A percentile compares a stretch with the other conserved stretches of the same genome.
Evolutionary conservation across 352 stramenopile species (phyloP).

Genomic region (Phytophthora fragariae): DNA sequence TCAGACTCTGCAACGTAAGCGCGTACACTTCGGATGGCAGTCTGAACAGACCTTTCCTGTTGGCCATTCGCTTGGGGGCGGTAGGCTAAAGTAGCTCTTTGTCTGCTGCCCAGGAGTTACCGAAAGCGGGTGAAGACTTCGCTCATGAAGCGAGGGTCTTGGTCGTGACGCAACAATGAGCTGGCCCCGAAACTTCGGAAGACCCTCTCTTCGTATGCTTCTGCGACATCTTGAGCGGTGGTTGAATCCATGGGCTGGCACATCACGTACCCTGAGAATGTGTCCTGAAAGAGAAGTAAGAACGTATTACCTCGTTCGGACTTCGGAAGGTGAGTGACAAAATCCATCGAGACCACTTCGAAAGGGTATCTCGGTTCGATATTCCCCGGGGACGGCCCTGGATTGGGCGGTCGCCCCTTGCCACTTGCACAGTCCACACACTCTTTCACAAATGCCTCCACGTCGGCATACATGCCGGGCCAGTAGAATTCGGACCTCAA

Average conservation of each 20-base stretch:
- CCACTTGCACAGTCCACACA: background rate
- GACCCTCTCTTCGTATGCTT: constrained; percentile 34
- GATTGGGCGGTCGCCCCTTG: background rate
- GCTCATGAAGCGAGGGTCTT: constrained; percentile 39
- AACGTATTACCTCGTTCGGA: background rate
- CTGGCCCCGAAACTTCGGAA: constrained; percentile 37
- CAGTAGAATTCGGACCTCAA: background rate
- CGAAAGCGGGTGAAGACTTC: constrained; percentile 34
- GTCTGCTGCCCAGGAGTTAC: constrained; percentile 24
- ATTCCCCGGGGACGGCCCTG: constrained; percentile 13
- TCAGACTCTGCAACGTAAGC: constrained; percentile 26
- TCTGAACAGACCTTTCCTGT: constrained; percentile 39
- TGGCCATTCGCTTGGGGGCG: constrained; percentile 44
- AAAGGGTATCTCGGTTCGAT: constrained; percentile 2
- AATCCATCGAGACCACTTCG: constrained; percentile 5
- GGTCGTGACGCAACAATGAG: constrained; percentile 28
- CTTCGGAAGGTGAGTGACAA: background rate
- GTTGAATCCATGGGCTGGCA: constrained; percentile 22
- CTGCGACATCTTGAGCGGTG: constrained; percentile 19
- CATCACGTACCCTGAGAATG: constrained; percentile 23
- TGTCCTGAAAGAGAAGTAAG: constrained; percentile 10
- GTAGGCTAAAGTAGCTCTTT: constrained; percentile 41
- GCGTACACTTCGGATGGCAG: constrained; percentile 25
- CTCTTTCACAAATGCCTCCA: background rate
- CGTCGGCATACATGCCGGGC: background rate